Evolutionary conservation across 192 early-diverging fungal genomes (phyloP).

Genomic region (Linnemannia zychae): DNA sequence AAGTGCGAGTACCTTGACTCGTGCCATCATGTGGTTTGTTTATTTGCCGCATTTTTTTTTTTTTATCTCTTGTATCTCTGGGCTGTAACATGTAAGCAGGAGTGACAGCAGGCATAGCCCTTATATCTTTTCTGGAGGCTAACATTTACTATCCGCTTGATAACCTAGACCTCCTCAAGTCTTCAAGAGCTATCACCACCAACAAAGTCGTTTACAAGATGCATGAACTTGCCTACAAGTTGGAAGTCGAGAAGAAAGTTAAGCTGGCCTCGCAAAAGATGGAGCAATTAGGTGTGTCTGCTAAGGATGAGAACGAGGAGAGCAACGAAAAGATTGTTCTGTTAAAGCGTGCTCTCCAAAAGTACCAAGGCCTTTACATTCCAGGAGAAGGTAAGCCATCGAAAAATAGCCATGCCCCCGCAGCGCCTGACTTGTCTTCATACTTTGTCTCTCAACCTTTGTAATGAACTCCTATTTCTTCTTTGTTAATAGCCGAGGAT

Average conservation of each 20-base stretch:
- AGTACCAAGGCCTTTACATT: conserved; percentile 90
- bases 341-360: conserved; percentile 80
- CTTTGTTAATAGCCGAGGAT: conserved; percentile 41
- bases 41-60: conserved; percentile 26
- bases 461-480: neutral
- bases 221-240: conserved; percentile 88
- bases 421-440: too few species aligned
- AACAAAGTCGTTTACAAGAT: conserved; percentile 86
- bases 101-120: conserved; percentile 16
- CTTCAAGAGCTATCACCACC: conserved; percentile 70
- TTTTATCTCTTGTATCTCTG: conserved; percentile 22
- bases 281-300: conserved; percentile 64
- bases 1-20: conserved; percentile 24
- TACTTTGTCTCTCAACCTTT: neutral
- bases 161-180: conserved; percentile 74
- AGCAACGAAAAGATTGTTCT: conserved; percentile 81
- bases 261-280: conserved; percentile 85
- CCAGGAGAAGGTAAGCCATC: conserved; percentile 59
- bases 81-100: conserved; percentile 33
- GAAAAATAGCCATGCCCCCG: neutral
- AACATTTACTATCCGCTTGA: conserved; percentile 23
- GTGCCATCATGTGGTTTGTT: conserved; percentile 17
- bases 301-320: conserved; percentile 66
- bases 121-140: conserved; percentile 35
- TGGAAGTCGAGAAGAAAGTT: conserved; percentile 95